Base-by-base conservation (phyloP, 2,329 filamentous ascomycete genomes). In the Diplodia sapinea region DNA sequence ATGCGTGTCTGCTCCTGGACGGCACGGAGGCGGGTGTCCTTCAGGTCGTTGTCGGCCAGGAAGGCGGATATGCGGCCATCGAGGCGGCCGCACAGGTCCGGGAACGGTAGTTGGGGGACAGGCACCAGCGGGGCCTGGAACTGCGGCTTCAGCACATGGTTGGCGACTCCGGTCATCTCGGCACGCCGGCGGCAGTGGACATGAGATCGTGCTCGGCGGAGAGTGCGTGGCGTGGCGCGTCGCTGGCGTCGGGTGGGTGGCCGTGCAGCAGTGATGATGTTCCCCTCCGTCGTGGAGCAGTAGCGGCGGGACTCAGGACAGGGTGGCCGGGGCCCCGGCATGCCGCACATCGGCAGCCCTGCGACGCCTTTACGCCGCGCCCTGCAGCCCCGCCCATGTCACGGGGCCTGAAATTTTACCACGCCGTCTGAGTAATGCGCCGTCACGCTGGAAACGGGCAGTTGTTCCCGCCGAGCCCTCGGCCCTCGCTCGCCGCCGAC, bases 1-100 rank as follows among this genome's bases (percentile, higher is more conserved):
- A 87, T 82, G 69, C 88, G 86, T 55, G 91, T 91, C 82, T 95
- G 93, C 68, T 82, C 80, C 80, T 97, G 94, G 33, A 93, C 87
- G 66, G 83, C 83, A 72, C 81, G 82, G 68, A 94, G 79, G 33
- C 66, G 66, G 29, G 29, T 31, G n/a, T 68, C 57, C 3, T 84
- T 81, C 68, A 87, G 82, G 38, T 86, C 79, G 70, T 88, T 84
- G 56, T 82, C 82, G 47, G 26, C 26, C 66, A 96, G 82, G 74
- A 96, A 93, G 29, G 83, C 82, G 59, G 86, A 81, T 69, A 96
- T 82, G 77, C 86, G 86, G 70, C 79, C 79, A 72, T 88, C 84
- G 70, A 91, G 82, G 71, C 83, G 80, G 47, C 78, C 78, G 76
- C 82, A 84, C 69, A 83, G 74, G 68, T 79, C 75, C 23, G 78